These are phyloP conservation scores for Staphylotrichum tortipilum DNA, from an alignment of 495 filamentous ascomycete genomes.

Conservation along the genomic window DNA sequence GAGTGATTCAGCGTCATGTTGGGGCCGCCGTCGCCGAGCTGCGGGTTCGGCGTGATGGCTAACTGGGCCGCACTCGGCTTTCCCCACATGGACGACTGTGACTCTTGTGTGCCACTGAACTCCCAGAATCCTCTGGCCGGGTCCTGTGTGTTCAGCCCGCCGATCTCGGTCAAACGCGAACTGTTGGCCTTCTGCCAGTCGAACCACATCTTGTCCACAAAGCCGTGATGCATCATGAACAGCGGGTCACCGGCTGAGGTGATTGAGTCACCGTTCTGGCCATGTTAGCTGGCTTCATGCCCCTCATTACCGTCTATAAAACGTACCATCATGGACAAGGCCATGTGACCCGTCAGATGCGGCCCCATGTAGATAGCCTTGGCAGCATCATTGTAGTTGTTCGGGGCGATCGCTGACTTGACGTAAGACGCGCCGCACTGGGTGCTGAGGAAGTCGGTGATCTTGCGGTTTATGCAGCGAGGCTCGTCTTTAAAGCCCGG, in stretches of 20 bases:
- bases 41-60: not conserved
- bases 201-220: not conserved
- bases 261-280: not conserved
- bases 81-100: not conserved
- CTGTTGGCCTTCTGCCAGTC: not conserved
- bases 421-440: not conserved
- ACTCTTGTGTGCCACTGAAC: not conserved
- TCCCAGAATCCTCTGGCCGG: not conserved
- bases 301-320: too few species aligned
- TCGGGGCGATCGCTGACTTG: not conserved
- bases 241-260: not conserved
- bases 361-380: not conserved
- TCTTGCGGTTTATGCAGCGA: not conserved
- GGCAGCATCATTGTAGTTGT: not conserved
- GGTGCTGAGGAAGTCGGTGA: not conserved
- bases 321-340: not conserved
- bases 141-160: not conserved
- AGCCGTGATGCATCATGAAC: conserved; percentile 1
- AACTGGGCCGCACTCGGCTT: not conserved
- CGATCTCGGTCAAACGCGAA: not conserved
- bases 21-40: not conserved
- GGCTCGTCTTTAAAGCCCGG: not conserved
- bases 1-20: not conserved
- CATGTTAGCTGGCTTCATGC: too few species aligned
- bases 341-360: not conserved